These are phyloP conservation scores for Pestalotiopsis sp. DNA, from an alignment of 2,329 filamentous ascomycete species.

Conservation along the genomic window DNA sequence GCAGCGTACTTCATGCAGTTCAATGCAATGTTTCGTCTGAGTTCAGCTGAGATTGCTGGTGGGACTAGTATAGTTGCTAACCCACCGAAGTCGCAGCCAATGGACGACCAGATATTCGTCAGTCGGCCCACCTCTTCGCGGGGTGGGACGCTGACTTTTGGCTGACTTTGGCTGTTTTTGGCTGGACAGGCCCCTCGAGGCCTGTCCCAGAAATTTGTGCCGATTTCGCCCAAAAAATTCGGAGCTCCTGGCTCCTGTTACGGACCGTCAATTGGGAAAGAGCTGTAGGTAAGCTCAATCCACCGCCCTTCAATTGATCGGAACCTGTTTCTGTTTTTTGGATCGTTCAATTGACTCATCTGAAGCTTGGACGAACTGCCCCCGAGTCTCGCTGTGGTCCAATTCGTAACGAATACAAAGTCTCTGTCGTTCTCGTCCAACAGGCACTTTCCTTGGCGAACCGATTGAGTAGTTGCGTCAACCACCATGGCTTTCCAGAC, in stretches of 20 bases:
- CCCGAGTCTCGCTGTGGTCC: background rate
- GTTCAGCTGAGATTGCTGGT: background rate
- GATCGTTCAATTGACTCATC: conserved; percentile 1
- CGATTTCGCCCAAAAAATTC: conserved; percentile 14
- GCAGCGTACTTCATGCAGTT: no score
- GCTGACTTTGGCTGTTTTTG: background rate
- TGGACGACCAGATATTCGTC: conserved; percentile 1
- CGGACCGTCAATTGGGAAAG: background rate
- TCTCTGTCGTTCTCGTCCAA: background rate
- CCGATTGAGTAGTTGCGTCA: conserved; percentile 7
- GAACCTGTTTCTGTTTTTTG: background rate
- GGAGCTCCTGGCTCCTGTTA: background rate
- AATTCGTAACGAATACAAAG: background rate
- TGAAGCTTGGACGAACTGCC: background rate
- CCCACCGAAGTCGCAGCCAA: conserved; percentile 13
- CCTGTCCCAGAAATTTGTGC: conserved; percentile 5
- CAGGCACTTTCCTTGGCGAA: background rate
- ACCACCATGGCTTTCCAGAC: conserved; percentile 29
- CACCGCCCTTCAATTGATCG: background rate
- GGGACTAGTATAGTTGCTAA: background rate
- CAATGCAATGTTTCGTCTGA: background rate
- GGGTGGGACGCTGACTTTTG: conserved; percentile 6
- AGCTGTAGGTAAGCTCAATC: background rate
- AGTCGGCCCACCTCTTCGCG: conserved; percentile 9
- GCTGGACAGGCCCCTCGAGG: background rate